Base-by-base conservation (phyloP, 2,329 filamentous ascomycete species). In the Claviceps cyperi region DNA sequence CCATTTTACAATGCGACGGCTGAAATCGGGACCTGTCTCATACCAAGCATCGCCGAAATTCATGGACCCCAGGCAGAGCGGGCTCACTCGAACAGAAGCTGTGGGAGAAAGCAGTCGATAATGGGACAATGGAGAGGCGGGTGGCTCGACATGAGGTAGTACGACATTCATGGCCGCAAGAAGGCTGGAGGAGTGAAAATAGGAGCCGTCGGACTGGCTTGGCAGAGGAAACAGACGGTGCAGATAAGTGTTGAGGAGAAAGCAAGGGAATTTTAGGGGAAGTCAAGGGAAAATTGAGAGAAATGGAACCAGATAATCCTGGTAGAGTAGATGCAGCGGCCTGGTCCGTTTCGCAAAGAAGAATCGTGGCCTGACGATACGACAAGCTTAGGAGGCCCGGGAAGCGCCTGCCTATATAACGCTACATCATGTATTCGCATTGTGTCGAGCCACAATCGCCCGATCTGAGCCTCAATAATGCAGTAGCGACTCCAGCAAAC, bases 31-130 rank as follows among this genome's bases (percentile, higher is more conserved):
- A 38, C 13, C 5, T 22, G 11, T 17, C 35, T 39, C 46, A 63
- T 57, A 63, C 69, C 73, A 81, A 36, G 71, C 67, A 50, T 77
- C 66, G 43, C 81, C 81, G 64, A 84, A 79, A 63, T 75, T 80
- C 78, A 83, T 83, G 48, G 70, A 69, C 11, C 81, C 83, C 2
- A 87, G 71, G 43, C 75, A 79, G 0, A 86, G 62, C 4, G 82
- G 82, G 54, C 78, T 82, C n/a, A 86, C 81, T 35, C 80, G 71
- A 21, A 86, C 71, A 0, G 75, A 73, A 2, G 84, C 83, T 0
- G 73, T 77, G 9, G 82, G 80, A 1, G 82, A 77, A 13, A 87
- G 73, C 44, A 86, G 64, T 6, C 82, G 78, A 57, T 85, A 83
- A 49, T 78, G 74, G 52, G 71, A 80, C 55, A 86, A 65, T 50